phyloP scores from a whole-genome alignment of 306 rosid genomes.

The Prunus mongolica region DNA sequence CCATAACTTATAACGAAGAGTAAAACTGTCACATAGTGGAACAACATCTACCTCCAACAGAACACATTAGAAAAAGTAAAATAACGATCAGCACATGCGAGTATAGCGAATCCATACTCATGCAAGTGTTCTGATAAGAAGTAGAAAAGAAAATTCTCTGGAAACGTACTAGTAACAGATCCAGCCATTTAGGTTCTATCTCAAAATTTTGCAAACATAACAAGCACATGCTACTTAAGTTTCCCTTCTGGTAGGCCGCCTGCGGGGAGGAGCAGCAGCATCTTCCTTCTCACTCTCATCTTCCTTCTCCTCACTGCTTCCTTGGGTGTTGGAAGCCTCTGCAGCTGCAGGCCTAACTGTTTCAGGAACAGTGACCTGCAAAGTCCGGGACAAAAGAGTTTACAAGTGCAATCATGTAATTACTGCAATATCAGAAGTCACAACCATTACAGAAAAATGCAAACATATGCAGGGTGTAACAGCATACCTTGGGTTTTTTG shows the following conservation, averaged over 20 bases:
- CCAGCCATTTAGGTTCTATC: background rate
- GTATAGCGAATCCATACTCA: background rate
- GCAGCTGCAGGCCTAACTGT: constrained; percentile 25
- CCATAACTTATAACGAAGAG: background rate
- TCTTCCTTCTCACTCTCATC: constrained; percentile 50
- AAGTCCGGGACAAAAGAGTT: background rate
- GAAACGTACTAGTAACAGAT: background rate
- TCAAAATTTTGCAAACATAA: background rate
- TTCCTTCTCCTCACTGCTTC: constrained; percentile 33
- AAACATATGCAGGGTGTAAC: background rate
- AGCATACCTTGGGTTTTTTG: constrained; percentile 33
- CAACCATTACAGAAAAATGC: background rate
- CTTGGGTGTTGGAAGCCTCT: constrained; percentile 23
- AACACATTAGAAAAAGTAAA: background rate
- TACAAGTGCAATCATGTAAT: background rate
- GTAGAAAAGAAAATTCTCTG: background rate
- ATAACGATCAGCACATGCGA: background rate
- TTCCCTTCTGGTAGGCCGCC: constrained; percentile 58
- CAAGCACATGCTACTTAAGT: constrained; percentile 26
- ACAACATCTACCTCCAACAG: background rate
- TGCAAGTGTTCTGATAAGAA: background rate
- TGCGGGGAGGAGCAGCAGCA: constrained; percentile 51
- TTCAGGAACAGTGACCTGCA: constrained; percentile 37
- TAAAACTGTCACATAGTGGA: background rate
- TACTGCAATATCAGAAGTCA: background rate